Percentiles rank a stretch among this genome's conserved stretches.
phyloP scores from a whole-genome alignment of 495 filamentous ascomycete species.

The Niebla homalea region DNA sequence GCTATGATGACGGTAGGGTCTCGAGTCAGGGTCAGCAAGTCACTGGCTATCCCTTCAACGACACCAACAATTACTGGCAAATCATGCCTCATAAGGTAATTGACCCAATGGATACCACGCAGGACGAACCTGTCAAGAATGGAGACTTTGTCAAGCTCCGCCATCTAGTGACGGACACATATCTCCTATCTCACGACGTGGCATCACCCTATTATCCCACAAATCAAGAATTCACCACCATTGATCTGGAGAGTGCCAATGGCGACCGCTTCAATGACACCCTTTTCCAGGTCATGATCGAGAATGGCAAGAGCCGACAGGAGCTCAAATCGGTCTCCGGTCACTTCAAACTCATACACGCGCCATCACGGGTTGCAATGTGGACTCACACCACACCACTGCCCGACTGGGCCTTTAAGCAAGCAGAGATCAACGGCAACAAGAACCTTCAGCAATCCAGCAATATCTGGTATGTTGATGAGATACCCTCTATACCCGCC shows the following conservation, averaged over 20 bases:
- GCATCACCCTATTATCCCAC: constrained; percentile 96
- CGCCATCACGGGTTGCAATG: constrained; percentile 91
- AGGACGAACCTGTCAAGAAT: constrained; percentile 58
- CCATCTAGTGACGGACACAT: constrained; percentile 76
- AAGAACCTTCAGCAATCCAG: constrained; percentile 84
- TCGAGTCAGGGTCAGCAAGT: constrained; percentile 97
- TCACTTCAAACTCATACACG: constrained; percentile 89
- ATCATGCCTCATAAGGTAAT: constrained; percentile 55
- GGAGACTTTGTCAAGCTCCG: constrained; percentile 79
- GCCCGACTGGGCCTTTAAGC: constrained; percentile 91
- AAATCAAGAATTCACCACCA: constrained; percentile 95
- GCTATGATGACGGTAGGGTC: constrained; percentile 94
- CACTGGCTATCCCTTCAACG: constrained; percentile 93
- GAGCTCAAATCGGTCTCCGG: constrained; percentile 80
- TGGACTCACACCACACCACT: constrained; percentile 93
- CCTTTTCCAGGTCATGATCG: constrained; percentile 83
- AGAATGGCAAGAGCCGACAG: constrained; percentile 68
- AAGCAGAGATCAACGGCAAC: constrained; percentile 98
- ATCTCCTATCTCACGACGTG: constrained; percentile 90
- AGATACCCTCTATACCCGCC: constrained; percentile 63
- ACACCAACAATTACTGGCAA: constrained; percentile 98
- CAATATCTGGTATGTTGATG: constrained; percentile 90
- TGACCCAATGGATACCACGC: constrained; percentile 25
- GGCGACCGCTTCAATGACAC: constrained; percentile 80
- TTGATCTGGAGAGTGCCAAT: constrained; percentile 55